Conservation (phyloP, 225 moss, liverwort and hornwort genomes). For the Pseudisothecium myosuroides region DNA sequence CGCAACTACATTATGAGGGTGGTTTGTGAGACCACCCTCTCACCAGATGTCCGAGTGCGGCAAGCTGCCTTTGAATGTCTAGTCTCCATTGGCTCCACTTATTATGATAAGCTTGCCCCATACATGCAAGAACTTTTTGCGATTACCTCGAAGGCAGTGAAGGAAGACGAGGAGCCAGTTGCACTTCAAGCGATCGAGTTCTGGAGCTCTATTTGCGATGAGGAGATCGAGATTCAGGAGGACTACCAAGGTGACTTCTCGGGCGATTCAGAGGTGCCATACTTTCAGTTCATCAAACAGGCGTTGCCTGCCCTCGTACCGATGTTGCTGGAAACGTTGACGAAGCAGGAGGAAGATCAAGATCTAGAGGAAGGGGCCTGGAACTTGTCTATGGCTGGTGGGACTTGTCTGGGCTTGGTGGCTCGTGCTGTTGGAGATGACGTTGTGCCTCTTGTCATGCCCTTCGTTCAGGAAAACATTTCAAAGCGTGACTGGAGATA, state of each 20-base stretch:
- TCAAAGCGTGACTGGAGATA: conserved; percentile 37
- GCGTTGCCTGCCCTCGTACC: conserved; percentile 45
- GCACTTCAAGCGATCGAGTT: conserved; percentile 50
- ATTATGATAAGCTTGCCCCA: conserved; percentile 39
- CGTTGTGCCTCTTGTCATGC: conserved; percentile 48
- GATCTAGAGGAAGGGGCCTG: conserved; percentile 52
- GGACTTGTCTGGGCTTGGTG: conserved; percentile 43
- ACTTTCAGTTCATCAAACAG: conserved; percentile 45
- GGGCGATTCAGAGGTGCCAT: conserved; percentile 44
- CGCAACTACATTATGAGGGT: conserved; percentile 52
- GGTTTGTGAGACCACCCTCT: conserved; percentile 44
- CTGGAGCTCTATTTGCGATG: conserved; percentile 54
- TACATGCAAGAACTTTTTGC: conserved; percentile 48
- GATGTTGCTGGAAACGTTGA: conserved; percentile 46
- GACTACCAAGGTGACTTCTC: conserved; percentile 43
- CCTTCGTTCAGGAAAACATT: conserved; percentile 40
- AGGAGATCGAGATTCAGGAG: conserved; percentile 54
- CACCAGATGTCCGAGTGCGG: conserved; percentile 39
- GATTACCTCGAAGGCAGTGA: conserved; percentile 48
- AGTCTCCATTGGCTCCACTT: conserved; percentile 48
- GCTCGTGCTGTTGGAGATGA: conserved; percentile 55
- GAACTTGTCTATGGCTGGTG: conserved; percentile 52
- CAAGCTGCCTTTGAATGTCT: conserved; percentile 52
- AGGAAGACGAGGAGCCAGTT: conserved; percentile 45
- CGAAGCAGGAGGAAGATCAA: conserved; percentile 56